These are phyloP conservation scores for Cyclotella baltica DNA, from an alignment of 108 stramenopile genomes.

Conservation along the genomic window DNA sequence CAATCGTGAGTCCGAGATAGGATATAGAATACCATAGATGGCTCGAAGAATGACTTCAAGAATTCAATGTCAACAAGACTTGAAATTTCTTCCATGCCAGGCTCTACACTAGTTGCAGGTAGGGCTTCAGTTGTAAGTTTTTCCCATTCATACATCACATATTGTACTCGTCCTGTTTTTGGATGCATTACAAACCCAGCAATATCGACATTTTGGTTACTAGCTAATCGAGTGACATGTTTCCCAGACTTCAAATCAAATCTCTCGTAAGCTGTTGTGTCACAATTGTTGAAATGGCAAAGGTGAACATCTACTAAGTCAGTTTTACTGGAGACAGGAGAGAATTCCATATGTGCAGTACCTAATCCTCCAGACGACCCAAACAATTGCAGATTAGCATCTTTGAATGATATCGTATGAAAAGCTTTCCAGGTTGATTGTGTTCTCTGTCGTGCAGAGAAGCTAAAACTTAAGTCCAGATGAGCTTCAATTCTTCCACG, in stretches of 20 bases:
- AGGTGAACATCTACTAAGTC: conserved; percentile 34
- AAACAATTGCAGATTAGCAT: conserved; percentile 29
- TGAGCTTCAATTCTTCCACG: conserved; percentile 30
- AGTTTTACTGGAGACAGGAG: neutral
- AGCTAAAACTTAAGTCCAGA: conserved; percentile 13
- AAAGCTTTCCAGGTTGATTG: conserved; percentile 12
- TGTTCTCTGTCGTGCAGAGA: conserved; percentile 2
- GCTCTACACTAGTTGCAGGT: conserved; percentile 12
- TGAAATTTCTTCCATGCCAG: no score
- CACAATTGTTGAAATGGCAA: conserved; percentile 21
- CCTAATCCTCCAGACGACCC: conserved; percentile 33
- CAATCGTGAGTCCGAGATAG: neutral
- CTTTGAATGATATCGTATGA: conserved; percentile 19
- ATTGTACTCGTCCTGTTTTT: conserved; percentile 17
- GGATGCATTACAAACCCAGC: conserved; percentile 26
- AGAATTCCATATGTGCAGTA: conserved; percentile 30
- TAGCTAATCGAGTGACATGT: conserved; percentile 19
- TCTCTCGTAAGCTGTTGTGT: conserved; percentile 33
- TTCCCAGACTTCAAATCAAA: conserved; percentile 22
- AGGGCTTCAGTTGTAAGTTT: conserved; percentile 16
- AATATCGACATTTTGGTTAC: conserved; percentile 18
- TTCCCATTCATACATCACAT: conserved; percentile 28
- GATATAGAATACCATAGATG: conserved; percentile 25
- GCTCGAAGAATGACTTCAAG: conserved; percentile 15
- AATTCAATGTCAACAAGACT: conserved; percentile 24